Conservation (phyloP, 2,329 filamentous ascomycete genomes). For the Fusarium sp. region DNA sequence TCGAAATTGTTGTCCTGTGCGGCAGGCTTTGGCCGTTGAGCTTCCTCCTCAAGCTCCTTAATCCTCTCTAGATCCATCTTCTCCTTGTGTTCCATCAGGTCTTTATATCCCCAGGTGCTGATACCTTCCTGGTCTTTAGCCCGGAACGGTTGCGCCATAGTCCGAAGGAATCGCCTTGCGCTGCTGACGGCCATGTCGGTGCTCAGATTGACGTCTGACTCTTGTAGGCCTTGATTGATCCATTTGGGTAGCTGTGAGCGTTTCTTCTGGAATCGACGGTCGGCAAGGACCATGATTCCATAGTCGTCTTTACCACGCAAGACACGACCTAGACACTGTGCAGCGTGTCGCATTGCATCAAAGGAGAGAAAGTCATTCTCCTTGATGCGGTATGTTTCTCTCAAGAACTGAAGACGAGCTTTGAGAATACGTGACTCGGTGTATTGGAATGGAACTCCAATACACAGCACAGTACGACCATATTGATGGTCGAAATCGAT, state of each 20-base stretch:
- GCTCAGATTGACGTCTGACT: slow-evolving; percentile 88
- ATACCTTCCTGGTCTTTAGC: slow-evolving; percentile 89
- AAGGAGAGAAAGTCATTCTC: slow-evolving; percentile 99
- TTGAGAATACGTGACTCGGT: slow-evolving; percentile 98
- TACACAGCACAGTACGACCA: slow-evolving; percentile 93
- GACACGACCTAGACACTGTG: slow-evolving; percentile 94
- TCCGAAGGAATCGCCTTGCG: slow-evolving; percentile 88
- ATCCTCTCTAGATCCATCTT: slow-evolving; percentile 78
- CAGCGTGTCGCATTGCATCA: slow-evolving; percentile 98
- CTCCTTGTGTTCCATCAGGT: slow-evolving; percentile 82
- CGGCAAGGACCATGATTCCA: slow-evolving; percentile 98
- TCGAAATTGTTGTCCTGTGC: slow-evolving; percentile 57
- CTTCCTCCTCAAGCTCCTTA: slow-evolving; percentile 66
- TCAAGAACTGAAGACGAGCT: slow-evolving; percentile 92
- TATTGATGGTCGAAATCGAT: slow-evolving; percentile 99
- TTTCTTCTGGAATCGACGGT: slow-evolving; percentile 94
- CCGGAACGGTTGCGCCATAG: slow-evolving; percentile 92
- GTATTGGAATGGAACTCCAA: slow-evolving; percentile 98
- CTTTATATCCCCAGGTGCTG: slow-evolving; percentile 87
- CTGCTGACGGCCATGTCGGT: slow-evolving; percentile 94
- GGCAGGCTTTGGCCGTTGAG: slow-evolving; percentile 41
- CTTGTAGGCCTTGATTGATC: slow-evolving; percentile 90
- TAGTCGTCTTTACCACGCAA: slow-evolving; percentile 98
- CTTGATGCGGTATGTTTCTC: slow-evolving; percentile 95
- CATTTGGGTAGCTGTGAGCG: slow-evolving; percentile 91